These are phyloP conservation scores for Lipomyces starkeyi DNA, from an alignment of 805 yeast genomes.

Conservation along the genomic window DNA sequence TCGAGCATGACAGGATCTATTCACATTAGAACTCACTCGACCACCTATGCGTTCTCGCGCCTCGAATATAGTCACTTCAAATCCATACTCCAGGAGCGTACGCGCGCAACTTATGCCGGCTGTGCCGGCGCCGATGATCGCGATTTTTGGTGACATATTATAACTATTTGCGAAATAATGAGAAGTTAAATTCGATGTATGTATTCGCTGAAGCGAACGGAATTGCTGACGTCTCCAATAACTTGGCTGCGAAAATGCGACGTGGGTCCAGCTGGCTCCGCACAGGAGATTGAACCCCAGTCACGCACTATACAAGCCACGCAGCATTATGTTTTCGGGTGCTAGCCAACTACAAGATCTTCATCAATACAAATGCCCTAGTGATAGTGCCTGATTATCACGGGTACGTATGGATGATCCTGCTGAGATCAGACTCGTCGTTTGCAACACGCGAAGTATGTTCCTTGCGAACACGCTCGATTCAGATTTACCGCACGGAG, in stretches of 20 bases:
- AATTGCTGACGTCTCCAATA: not conserved
- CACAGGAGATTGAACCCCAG: not conserved
- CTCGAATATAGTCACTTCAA: constrained; percentile 41
- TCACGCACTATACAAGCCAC: not conserved
- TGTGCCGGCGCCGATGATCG: constrained; percentile 46
- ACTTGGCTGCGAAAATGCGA: not conserved
- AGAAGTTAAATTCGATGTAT: not conserved
- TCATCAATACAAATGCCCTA: not conserved
- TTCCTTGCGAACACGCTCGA: not conserved
- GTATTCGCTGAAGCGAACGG: not conserved
- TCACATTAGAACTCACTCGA: constrained; percentile 27
- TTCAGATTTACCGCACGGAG: not conserved
- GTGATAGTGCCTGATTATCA: not conserved
- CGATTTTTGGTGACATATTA: constrained; percentile 10
- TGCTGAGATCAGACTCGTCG: not conserved
- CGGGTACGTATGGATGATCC: not conserved
- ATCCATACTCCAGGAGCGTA: constrained; percentile 37
- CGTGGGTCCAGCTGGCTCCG: not conserved
- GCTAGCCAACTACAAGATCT: not conserved
- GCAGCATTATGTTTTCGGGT: not conserved
- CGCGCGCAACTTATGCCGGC: constrained; percentile 47
- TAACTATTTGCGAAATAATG: not conserved
- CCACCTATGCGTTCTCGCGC: constrained; percentile 47
- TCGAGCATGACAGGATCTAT: not conserved
- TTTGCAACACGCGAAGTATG: not conserved